phyloP scores from a whole-genome alignment of 805 yeast species.

The Wickerhamomyces strasburgensis region DNA sequence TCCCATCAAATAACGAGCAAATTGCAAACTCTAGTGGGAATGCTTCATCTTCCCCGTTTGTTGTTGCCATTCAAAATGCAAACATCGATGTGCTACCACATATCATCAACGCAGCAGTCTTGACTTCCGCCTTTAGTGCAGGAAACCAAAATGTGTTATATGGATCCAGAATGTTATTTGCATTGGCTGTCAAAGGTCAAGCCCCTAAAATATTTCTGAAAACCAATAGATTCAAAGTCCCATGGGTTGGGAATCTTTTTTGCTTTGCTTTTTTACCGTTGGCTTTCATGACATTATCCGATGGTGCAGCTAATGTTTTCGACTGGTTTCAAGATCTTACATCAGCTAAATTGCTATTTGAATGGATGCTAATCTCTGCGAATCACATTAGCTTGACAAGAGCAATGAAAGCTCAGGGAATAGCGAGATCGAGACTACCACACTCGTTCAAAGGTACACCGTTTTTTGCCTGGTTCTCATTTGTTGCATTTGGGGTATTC shows the following conservation, averaged over 20 bases:
- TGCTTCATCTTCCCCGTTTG: slow-evolving; percentile 34
- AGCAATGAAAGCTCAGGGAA: slow-evolving; percentile 35
- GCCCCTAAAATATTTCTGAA: slow-evolving; percentile 33
- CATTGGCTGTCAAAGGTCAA: slow-evolving; percentile 32
- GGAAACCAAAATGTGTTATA: slow-evolving; percentile 27
- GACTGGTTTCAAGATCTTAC: slow-evolving; percentile 31
- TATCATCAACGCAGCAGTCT: slow-evolving; percentile 33
- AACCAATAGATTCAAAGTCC: slow-evolving; percentile 29
- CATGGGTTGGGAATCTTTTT: slow-evolving; percentile 26
- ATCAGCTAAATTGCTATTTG: slow-evolving; percentile 26
- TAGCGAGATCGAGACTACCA: slow-evolving; percentile 15
- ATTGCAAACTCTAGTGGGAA: slow-evolving; percentile 27
- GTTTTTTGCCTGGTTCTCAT: slow-evolving; percentile 29
- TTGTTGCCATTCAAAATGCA: slow-evolving; percentile 44
- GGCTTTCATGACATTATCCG: slow-evolving; percentile 28
- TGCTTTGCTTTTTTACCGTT: slow-evolving; percentile 30
- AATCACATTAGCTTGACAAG: slow-evolving; percentile 28
- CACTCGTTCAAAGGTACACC: slow-evolving; percentile 13
- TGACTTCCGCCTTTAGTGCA: slow-evolving; percentile 36
- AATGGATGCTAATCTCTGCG: slow-evolving; percentile 29
- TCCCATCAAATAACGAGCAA: slow-evolving; percentile 25
- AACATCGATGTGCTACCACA: slow-evolving; percentile 31
- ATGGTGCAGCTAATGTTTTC: slow-evolving; percentile 28
- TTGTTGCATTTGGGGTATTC: slow-evolving; percentile 22
- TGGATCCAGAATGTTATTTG: slow-evolving; percentile 30